phyloP scores from a whole-genome alignment of 805 yeast species.

The Zygotorulaspora chibaensis region DNA sequence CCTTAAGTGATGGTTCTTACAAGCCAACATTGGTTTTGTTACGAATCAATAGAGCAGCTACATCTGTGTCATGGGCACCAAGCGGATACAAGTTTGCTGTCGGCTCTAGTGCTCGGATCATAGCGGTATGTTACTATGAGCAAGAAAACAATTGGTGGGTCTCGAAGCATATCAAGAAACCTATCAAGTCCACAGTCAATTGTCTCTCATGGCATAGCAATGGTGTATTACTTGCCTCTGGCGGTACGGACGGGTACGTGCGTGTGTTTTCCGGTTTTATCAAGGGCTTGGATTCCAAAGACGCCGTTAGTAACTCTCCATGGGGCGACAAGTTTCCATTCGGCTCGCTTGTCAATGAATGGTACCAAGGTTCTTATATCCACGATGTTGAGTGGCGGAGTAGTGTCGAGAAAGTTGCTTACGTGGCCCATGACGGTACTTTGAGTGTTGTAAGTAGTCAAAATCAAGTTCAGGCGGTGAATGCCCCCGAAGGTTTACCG shows the following conservation, averaged over 20 bases:
- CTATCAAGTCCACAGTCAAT: constrained; percentile 82
- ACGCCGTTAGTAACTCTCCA: constrained; percentile 47
- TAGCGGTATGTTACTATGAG: constrained; percentile 95
- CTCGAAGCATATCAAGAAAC: constrained; percentile 92
- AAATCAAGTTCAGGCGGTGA: constrained; percentile 20
- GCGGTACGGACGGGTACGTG: constrained; percentile 90
- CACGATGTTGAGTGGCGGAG: constrained; percentile 88
- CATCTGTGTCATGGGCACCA: constrained; percentile 92
- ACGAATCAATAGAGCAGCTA: constrained; percentile 93
- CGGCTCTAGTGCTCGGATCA: constrained; percentile 89
- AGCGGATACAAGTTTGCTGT: constrained; percentile 94
- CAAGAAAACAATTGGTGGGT: constrained; percentile 99
- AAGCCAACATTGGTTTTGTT: constrained; percentile 89
- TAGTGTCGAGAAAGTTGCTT: constrained; percentile 70
- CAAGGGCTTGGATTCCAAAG: constrained; percentile 78
- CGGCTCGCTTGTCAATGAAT: constrained; percentile 54
- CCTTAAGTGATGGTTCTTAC: constrained; percentile 52
- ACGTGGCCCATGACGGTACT: constrained; percentile 83
- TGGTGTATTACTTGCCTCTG: constrained; percentile 79
- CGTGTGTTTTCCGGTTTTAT: constrained; percentile 85
- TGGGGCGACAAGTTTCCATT: constrained; percentile 98
- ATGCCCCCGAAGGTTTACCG: constrained; percentile 53
- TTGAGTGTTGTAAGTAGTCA: constrained; percentile 65
- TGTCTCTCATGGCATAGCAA: constrained; percentile 91
- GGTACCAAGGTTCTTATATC: constrained; percentile 77